phyloP scores from a whole-genome alignment of 805 yeast genomes.

The Priceomyces carsonii region DNA sequence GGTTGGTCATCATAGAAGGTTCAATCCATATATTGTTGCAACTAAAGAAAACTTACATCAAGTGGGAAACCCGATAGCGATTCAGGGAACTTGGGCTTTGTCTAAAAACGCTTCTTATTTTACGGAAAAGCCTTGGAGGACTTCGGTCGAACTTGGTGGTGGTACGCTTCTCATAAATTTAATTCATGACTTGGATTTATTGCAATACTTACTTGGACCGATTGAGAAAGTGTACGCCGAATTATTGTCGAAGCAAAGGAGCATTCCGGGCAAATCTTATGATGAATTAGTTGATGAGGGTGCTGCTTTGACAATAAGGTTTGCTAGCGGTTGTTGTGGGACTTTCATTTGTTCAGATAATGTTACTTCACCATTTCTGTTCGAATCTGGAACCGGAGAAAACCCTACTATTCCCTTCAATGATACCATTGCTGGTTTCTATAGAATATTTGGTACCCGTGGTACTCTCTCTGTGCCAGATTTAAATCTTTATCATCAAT shows the following conservation, averaged over 20 bases:
- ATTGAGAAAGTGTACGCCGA: slow-evolving; percentile 41
- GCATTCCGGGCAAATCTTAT: slow-evolving; percentile 4
- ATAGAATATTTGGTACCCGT: slow-evolving; percentile 37
- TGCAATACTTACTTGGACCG: slow-evolving; percentile 42
- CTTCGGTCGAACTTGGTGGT: slow-evolving; percentile 34
- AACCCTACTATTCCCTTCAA: slow-evolving; percentile 41
- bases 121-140: slow-evolving; percentile 40
- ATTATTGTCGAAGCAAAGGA: slow-evolving; percentile 31
- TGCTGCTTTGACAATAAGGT: slow-evolving; percentile 38
- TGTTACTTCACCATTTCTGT: slow-evolving; percentile 40
- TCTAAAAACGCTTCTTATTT: slow-evolving; percentile 37
- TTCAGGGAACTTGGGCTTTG: slow-evolving; percentile 44
- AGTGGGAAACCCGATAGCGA: slow-evolving; percentile 34
- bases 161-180: slow-evolving; percentile 42
- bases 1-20: slow-evolving; percentile 45
- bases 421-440: slow-evolving; percentile 31
- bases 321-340: slow-evolving; percentile 39
- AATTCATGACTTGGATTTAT: slow-evolving; percentile 43
- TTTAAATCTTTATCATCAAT: slow-evolving; percentile 37
- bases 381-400: slow-evolving; percentile 45
- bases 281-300: slow-evolving; percentile 39
- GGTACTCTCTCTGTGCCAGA: slow-evolving; percentile 45
- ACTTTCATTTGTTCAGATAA: slow-evolving; percentile 45
- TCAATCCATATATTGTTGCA: slow-evolving; percentile 41
- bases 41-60: slow-evolving; percentile 32